A percentile compares a stretch with the other conserved stretches of the same genome.
phyloP scores from a whole-genome alignment of 805 yeast genomes.

The Metschnikowia cerradonensis region DNA sequence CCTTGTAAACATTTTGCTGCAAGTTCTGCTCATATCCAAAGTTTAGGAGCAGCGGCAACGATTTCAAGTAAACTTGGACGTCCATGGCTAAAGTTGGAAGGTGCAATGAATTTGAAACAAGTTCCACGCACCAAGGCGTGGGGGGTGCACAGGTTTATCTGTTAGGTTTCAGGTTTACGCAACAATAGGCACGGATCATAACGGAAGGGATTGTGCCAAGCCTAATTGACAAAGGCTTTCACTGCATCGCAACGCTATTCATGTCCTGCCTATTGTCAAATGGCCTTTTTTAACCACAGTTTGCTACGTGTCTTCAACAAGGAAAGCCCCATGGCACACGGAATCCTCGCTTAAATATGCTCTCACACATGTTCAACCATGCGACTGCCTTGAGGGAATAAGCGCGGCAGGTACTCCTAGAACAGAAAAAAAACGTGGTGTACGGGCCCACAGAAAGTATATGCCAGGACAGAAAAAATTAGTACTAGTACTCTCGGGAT shows the following conservation, averaged over 20 bases:
- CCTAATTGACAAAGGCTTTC: neutral
- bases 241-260: too few relatives aligned
- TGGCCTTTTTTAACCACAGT: too few relatives aligned
- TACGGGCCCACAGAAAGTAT: neutral
- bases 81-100: neutral
- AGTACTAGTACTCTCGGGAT: neutral
- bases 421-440: neutral
- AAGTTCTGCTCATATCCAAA: slow-evolving; percentile 6
- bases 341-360: neutral
- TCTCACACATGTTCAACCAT: neutral
- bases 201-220: neutral
- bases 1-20: slow-evolving; percentile 21
- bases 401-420: neutral
- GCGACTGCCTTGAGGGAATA: too few relatives aligned
- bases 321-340: neutral
- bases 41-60: slow-evolving; percentile 9
- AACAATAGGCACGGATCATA: too few relatives aligned
- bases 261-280: too few relatives aligned
- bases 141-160: neutral
- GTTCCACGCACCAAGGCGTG: neutral
- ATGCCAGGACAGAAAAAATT: slow-evolving; percentile 6
- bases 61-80: slow-evolving; percentile 3
- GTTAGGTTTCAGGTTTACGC: too few relatives aligned
- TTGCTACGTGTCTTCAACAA: neutral
- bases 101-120: neutral